Base-by-base conservation (phyloP, 495 filamentous ascomycete species). In the Ramalina peruviana region DNA sequence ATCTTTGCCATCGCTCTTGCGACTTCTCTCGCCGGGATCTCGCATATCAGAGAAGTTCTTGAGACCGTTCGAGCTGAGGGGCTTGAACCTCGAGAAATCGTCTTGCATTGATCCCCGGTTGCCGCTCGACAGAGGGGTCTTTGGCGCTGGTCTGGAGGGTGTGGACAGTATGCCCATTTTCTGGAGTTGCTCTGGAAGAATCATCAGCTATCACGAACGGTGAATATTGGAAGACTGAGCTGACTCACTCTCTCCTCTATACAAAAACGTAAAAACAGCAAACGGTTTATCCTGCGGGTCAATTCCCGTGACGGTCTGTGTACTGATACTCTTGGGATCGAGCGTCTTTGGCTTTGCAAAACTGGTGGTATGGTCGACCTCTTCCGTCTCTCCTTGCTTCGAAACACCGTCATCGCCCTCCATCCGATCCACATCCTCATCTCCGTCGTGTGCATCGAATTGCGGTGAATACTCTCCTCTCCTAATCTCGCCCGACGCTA, bases 301-400 rank as follows among this genome's bases (percentile, higher is more conserved):
- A 55, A 99, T 94, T n/a, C 92, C 92, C 20, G 89, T 97, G 16
- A 99, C 92, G 0, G 90, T 96, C 66, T 99, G 92, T 0, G 93
- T 97, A 58, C 88, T 95, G 60, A 99, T 97, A 9, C 84, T 83
- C 67, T 95, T 95, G 1, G 89, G 92, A 68, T 99, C 93, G 25
- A 99, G 74, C 16, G 88, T 81, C 70, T 97, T 99, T 4, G 92
- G 93, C 62, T 97, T 90, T 12, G 93, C 93, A 65, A 99, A 99
- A 60, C 92, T 97, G 21, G 92, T 97, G 40, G 92, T 97, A 65
- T 99, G 92, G 64, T 96, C 93, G 39, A 96, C 76, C 56, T 76
- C 74, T 39, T 63, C 71, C 19, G 63, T 67, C 17, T 60, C 62
- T 30, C 58, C 62, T 46, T 65, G 65, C 36, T 67, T 60, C 10